Base-by-base conservation (phyloP, 1,284 basidiomycete genomes). In the Paramarasmius palmivorus region DNA sequence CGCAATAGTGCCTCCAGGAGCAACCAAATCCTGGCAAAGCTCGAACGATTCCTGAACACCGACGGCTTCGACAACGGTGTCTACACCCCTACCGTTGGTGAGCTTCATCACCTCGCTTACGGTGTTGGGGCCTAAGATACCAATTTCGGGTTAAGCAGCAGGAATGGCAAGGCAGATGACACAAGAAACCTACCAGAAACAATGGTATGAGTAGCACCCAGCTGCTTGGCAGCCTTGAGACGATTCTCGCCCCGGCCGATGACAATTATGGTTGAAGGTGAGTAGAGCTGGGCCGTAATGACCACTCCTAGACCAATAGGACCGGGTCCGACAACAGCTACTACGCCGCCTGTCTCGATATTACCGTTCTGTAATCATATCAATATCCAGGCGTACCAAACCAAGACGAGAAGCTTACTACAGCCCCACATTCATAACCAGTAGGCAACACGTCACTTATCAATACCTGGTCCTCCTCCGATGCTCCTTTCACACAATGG, bases 1-100 rank as follows among this genome's bases (percentile, higher is more conserved):
- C 12, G 64, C 64, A 49, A 67, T 63, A 3, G 57, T 63, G 10
- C 65, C 65, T 6, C 65, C 63, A 17, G 57, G 58, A 9, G 61
- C 62, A 34, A 65, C 60, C 19, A 67, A 46, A 3, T 65, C 60
- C 42, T 65, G 62, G 42, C 63, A 67, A 19, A 67, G 62, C 25
- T 61, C 59, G 49, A 67, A 65, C 26, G 64, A 61, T 20, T 50
- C 53, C 2, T 63, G 61, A 1, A 65, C 50, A 12, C 65, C 65
- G 0, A 61, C 65, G 4, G 63, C 64, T 57, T 67, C 65, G 19
- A 67, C 62, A 10, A 59, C 64, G 2, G 61, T 61, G 44, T 66
- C 64, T 1, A 63, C 63, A 10, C 65, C 64, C 7, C 49, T 36
- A 4, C 64, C 64, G 15, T 53, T 58, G 2, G 63, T 66, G 49